phyloP scores from a whole-genome alignment of 345 rosid genomes.

The Eucalyptus sideroxylon region DNA sequence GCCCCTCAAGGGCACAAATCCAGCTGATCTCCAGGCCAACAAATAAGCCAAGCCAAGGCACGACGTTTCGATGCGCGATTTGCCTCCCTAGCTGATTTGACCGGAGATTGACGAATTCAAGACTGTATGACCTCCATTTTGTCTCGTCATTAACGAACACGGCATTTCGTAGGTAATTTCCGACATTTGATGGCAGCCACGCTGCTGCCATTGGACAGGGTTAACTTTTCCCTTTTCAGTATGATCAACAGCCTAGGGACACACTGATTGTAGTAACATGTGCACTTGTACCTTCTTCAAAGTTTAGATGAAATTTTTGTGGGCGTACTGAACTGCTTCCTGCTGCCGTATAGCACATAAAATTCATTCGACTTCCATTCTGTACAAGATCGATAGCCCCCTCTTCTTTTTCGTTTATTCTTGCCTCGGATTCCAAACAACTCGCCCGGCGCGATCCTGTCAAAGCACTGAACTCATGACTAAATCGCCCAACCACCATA shows the following conservation, averaged over 20 bases:
- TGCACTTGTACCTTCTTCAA: not conserved
- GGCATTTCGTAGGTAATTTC: not conserved
- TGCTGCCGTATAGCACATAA: not conserved
- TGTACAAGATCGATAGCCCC: not conserved
- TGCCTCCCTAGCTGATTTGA: not conserved
- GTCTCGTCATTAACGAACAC: not conserved
- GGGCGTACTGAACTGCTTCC: not conserved
- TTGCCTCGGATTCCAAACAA: not conserved
- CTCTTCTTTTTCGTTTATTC: not conserved
- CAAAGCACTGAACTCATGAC: not conserved
- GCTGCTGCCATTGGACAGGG: not conserved
- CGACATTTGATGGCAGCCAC: not conserved
- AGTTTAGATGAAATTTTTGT: not conserved
- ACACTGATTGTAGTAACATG: not conserved
- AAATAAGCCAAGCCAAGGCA: not conserved
- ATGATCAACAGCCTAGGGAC: not conserved
- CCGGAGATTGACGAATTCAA: not conserved
- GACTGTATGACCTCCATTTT: not conserved
- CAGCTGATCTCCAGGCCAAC: not conserved
- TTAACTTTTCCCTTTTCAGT: not conserved
- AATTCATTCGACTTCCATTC: not conserved
- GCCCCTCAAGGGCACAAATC: constrained; percentile 24
- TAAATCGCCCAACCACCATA: not conserved
- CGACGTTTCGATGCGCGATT: not conserved
- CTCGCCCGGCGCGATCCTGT: not conserved